Percentiles rank a stretch among this genome's conserved stretches.
Evolutionary conservation across 140 eudicot species (phyloP).

Genomic region (Flaveria floridana): DNA sequence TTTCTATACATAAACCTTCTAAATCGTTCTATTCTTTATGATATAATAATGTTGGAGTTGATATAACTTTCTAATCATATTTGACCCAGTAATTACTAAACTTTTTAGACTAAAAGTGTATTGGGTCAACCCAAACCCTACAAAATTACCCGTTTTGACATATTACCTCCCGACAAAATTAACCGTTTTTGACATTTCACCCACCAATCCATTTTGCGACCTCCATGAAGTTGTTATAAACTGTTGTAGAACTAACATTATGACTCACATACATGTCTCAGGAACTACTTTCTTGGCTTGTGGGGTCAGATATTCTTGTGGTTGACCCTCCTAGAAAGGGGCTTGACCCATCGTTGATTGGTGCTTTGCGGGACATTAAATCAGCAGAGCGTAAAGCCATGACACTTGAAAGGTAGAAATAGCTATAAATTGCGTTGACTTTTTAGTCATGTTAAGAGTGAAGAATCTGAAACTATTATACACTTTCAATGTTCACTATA

Average conservation of each 20-base stretch:
- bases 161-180: background rate
- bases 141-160: slow-evolving; percentile 6
- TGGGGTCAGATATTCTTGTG: slow-evolving; percentile 92
- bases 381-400: slow-evolving; percentile 51
- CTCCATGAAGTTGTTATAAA: background rate
- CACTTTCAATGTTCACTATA: slow-evolving; percentile 29
- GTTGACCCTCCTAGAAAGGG: slow-evolving; percentile 99
- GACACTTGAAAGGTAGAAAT: slow-evolving; percentile 53
- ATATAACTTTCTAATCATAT: background rate
- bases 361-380: slow-evolving; percentile 52
- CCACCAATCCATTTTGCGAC: background rate
- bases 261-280: slow-evolving; percentile 35
- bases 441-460: slow-evolving; percentile 3
- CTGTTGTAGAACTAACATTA: slow-evolving; percentile 1
- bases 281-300: slow-evolving; percentile 92
- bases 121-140: slow-evolving; percentile 5
- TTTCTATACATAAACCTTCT: background rate
- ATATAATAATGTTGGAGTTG: no score
- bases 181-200: background rate
- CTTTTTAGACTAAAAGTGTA: background rate
- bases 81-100: background rate
- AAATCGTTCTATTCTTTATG: background rate
- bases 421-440: background rate
- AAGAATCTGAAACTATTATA: slow-evolving; percentile 21
- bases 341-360: slow-evolving; percentile 67